Evolutionary conservation across 2,329 filamentous ascomycete genomes (phyloP).

Genomic region (Colletotrichum chlorophyti): DNA sequence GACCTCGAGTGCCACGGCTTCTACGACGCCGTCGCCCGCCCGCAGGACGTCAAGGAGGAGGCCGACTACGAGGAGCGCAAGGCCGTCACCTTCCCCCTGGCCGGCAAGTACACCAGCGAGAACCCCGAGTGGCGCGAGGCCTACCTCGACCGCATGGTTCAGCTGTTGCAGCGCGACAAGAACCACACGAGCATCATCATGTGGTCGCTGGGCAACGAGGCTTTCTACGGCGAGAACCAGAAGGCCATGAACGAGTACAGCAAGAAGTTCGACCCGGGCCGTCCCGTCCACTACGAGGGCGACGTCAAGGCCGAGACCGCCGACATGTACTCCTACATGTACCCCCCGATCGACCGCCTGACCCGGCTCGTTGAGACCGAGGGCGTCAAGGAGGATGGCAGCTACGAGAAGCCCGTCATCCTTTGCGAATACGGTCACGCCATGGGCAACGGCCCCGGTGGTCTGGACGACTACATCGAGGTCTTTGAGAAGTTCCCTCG

Average conservation of each 20-base stretch:
- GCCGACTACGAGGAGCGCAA: constrained; percentile 68
- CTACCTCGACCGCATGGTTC: constrained; percentile 71
- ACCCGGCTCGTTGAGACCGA: constrained; percentile 50
- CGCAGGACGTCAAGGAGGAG: constrained; percentile 58
- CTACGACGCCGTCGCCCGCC: constrained; percentile 55
- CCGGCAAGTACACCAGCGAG: constrained; percentile 65
- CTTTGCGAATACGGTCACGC: constrained; percentile 67
- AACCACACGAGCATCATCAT: constrained; percentile 75
- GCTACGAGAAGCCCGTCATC: constrained; percentile 63
- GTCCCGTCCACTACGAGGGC: constrained; percentile 72
- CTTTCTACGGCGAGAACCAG: constrained; percentile 74
- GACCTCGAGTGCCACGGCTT: constrained; percentile 63
- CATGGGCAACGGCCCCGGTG: constrained; percentile 79
- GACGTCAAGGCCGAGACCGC: constrained; percentile 64
- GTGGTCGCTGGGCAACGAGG: constrained; percentile 78
- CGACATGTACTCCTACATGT: constrained; percentile 75
- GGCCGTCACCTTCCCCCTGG: constrained; percentile 57
- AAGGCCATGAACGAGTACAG: constrained; percentile 71
- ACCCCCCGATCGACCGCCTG: constrained; percentile 60
- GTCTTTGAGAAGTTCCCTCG: constrained; percentile 66
- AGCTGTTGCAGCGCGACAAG: constrained; percentile 72
- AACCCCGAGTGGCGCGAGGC: constrained; percentile 67
- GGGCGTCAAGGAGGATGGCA: constrained; percentile 48
- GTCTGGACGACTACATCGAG: constrained; percentile 71
- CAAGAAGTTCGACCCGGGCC: constrained; percentile 61